Conservation (phyloP, 2,329 filamentous ascomycete species). For the Aureobasidium subglaciale region DNA sequence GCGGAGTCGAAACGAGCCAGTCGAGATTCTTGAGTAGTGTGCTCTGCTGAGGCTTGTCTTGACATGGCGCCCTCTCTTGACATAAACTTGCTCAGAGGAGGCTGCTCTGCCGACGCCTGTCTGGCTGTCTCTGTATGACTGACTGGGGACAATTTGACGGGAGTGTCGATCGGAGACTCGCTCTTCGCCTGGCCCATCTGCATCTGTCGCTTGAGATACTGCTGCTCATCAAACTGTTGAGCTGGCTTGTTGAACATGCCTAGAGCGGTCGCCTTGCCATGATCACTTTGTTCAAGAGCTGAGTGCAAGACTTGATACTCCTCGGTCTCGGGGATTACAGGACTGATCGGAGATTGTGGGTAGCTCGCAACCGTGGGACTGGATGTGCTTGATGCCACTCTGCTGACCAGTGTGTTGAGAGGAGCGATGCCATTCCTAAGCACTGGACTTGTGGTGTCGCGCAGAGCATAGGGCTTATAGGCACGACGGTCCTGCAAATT, state of each 20-base stretch:
- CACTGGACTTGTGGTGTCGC: constrained; percentile 34
- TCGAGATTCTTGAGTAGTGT: constrained; percentile 7
- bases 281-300: constrained; percentile 66
- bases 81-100: background rate
- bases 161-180: constrained; percentile 8
- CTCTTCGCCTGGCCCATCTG: constrained; percentile 59
- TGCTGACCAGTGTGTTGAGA: background rate
- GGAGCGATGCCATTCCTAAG: background rate
- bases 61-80: background rate
- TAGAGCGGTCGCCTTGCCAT: constrained; percentile 72
- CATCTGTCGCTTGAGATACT: constrained; percentile 73
- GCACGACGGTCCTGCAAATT: constrained; percentile 50
- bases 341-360: constrained; percentile 52
- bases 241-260: constrained; percentile 65
- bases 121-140: background rate
- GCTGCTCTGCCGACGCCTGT: background rate
- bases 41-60: constrained; percentile 1
- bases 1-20: constrained; percentile 17
- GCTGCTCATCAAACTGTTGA: constrained; percentile 74
- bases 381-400: constrained; percentile 27
- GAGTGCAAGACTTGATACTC: constrained; percentile 55
- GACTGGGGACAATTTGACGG: background rate
- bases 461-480: constrained; percentile 25
- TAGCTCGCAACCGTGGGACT: constrained; percentile 33
- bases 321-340: constrained; percentile 64